Evolutionary conservation across 2,329 filamentous ascomycete species (phyloP).

Genomic region (Colletotrichum euphorbiae): DNA sequence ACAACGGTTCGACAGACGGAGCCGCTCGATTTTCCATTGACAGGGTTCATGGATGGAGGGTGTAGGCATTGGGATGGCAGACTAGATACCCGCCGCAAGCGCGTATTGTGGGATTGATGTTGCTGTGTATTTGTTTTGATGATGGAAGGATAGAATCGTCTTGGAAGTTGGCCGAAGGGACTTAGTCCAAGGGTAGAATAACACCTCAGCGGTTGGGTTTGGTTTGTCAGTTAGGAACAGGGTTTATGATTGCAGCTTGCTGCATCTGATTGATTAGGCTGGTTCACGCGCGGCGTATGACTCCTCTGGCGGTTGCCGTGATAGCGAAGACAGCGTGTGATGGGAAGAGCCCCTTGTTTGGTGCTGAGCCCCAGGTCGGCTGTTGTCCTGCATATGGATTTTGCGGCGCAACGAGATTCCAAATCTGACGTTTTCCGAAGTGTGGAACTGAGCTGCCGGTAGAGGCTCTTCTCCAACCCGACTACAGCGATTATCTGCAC

Average conservation of each 20-base stretch:
- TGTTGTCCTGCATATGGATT: no score
- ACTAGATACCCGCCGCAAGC: slow-evolving; percentile 15
- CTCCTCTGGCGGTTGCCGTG: neutral
- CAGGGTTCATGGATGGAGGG: slow-evolving; percentile 19
- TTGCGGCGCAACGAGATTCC: neutral
- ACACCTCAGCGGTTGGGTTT: neutral
- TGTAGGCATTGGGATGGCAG: slow-evolving; percentile 9
- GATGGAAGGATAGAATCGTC: neutral
- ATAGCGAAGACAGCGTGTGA: neutral
- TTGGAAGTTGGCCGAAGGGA: slow-evolving; percentile 9
- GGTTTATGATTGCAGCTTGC: slow-evolving; percentile 20
- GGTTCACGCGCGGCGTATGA: slow-evolving; percentile 10
- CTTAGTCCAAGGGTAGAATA: neutral
- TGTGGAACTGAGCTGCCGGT: neutral
- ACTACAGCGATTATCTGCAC: neutral
- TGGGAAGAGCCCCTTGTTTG: no score
- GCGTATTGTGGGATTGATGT: slow-evolving; percentile 7
- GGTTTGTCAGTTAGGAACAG: neutral
- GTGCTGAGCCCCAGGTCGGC: no score
- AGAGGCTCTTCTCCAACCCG: neutral
- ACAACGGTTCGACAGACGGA: neutral
- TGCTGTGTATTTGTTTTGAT: slow-evolving; percentile 10
- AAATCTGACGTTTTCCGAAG: neutral
- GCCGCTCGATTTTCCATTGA: neutral
- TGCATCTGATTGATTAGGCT: slow-evolving; percentile 22